Base-by-base conservation (phyloP, 371 early-diverging fungal genomes). In the Syncephalastrum sp. region DNA sequence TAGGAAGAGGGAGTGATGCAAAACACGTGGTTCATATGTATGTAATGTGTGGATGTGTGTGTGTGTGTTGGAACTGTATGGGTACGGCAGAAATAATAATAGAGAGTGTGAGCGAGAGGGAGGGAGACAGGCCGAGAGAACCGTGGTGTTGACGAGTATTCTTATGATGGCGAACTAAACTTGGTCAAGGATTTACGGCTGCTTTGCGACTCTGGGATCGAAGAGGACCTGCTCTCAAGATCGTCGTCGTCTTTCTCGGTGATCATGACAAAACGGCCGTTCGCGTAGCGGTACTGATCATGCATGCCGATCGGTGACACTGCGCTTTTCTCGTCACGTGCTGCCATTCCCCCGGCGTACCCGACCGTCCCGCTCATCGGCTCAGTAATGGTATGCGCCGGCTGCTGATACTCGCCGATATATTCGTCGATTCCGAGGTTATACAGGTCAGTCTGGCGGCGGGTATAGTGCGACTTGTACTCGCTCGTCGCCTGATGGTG, bases 131-230 rank as follows among this genome's bases (percentile, higher is more conserved):
- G n/a, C n/a, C n/a, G n/a, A n/a, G n/a, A n/a, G 17, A 29, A 7
- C 29, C 29, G 7, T 7, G 3, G 0, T 29, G 29, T 29, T 29
- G 29, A 47, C 13, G 45, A 10, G 12, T 29, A 16, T 38, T 12
- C 12, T 56, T 33, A 47, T n/a, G 49, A 14, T 47, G 38, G 17
- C 19, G 51, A 50, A 25, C 47, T 24, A 48, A 42, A 50, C 24
- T 63, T 63, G 23, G 63, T 63, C 24, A 63, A 33, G 6, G 63
- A 57, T 43, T 57, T 63, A 10, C 58, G 57, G 41, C 63, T 63
- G 29, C 57, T 63, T 25, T 63, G 56, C 5, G 63, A 63, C 24
- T 53, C 57, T 41, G 46, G 63, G 16, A 57, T 57, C 29, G 63
- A 63, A 38, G 57, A 57, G 49, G 49, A 24, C 42, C 57, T 52